A percentile compares a stretch with the other conserved stretches of the same genome.
Evolutionary conservation across 352 stramenopile genomes (phyloP).

Genomic region (Phytophthora sojae): DNA sequence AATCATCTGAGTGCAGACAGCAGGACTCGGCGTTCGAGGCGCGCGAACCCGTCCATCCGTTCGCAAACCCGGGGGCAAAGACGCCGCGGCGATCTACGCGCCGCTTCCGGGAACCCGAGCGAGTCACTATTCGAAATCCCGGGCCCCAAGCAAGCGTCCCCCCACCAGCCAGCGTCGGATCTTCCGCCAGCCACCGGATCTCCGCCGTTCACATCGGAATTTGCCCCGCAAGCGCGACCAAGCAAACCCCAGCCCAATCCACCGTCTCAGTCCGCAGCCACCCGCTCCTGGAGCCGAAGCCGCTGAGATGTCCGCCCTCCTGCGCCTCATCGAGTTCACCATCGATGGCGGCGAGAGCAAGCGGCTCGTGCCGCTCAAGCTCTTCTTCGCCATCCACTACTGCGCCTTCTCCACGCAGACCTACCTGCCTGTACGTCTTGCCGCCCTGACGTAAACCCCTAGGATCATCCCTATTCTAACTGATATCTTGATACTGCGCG

Average conservation of each 20-base stretch:
- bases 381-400: slow-evolving; percentile 77
- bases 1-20: slow-evolving; percentile 8
- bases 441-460: too few species aligned
- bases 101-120: background rate
- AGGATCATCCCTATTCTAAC: background rate
- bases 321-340: slow-evolving; percentile 53
- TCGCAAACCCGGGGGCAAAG: background rate
- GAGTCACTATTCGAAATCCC: background rate
- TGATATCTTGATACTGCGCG: background rate
- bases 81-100: slow-evolving; percentile 2
- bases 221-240: background rate
- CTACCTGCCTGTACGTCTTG: slow-evolving; percentile 57
- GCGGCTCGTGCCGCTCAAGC: slow-evolving; percentile 72
- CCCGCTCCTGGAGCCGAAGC: background rate
- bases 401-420: slow-evolving; percentile 75
- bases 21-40: background rate
- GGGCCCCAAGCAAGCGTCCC: slow-evolving; percentile 1
- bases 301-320: slow-evolving; percentile 35
- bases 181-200: background rate
- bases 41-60: slow-evolving; percentile 1
- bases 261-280: background rate
- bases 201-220: slow-evolving; percentile 13
- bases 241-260: background rate
- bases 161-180: background rate
- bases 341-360: slow-evolving; percentile 69